Percentiles rank a stretch among this genome's conserved stretches.
phyloP scores from a whole-genome alignment of 345 rosid genomes.

The Bruguiera gymnorhiza region DNA sequence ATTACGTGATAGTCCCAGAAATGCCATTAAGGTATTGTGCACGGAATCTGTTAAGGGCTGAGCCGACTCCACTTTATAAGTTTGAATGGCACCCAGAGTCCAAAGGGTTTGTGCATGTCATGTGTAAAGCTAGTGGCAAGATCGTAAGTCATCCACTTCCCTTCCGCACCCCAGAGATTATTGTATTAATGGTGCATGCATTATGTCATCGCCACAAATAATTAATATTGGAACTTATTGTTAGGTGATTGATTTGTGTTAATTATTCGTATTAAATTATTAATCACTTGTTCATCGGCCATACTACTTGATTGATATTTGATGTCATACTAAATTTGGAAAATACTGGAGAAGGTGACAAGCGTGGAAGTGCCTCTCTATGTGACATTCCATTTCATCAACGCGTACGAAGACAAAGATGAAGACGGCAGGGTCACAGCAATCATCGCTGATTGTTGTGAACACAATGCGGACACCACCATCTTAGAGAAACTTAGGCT shows the following conservation, averaged over 20 bases:
- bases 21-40: constrained; percentile 90
- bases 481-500: constrained; percentile 75
- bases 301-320: background rate
- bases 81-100: constrained; percentile 86
- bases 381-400: constrained; percentile 89
- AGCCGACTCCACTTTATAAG: constrained; percentile 90
- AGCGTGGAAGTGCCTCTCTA: constrained; percentile 91
- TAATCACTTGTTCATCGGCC: no score
- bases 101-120: constrained; percentile 68
- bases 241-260: background rate
- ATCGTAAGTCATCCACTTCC: constrained; percentile 42
- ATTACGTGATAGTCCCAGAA: constrained; percentile 79
- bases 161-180: no score
- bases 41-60: constrained; percentile 69
- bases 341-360: constrained; percentile 46
- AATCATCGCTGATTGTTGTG: constrained; percentile 85
- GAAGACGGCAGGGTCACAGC: constrained; percentile 69
- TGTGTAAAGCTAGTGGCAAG: constrained; percentile 86
- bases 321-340: background rate
- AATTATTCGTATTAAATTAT: background rate
- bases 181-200: no score
- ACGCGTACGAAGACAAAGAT: constrained; percentile 83
- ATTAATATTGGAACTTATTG: no score
- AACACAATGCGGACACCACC: constrained; percentile 72
- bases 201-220: no score